Conservation (phyloP, 495 filamentous ascomycete species). For the Tirmania nivea region DNA sequence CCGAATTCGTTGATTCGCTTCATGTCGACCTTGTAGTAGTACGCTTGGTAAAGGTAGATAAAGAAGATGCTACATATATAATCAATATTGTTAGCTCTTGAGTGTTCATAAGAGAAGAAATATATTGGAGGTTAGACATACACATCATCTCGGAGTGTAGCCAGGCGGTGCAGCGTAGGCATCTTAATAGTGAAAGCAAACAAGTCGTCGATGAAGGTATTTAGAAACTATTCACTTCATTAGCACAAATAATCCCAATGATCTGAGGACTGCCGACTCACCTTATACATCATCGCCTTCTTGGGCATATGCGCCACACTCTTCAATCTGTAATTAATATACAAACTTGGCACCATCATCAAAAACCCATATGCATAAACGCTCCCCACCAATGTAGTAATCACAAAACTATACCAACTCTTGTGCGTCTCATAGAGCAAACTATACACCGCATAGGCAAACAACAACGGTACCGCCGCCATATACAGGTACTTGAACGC, state of each 20-base stretch:
- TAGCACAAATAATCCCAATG: not conserved
- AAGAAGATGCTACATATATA: slow-evolving; percentile 50
- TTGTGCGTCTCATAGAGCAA: slow-evolving; percentile 89
- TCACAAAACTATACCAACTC: slow-evolving; percentile 88
- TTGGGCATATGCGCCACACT: slow-evolving; percentile 92
- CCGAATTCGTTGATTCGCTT: slow-evolving; percentile 92
- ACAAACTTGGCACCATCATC: slow-evolving; percentile 95
- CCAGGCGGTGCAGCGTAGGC: slow-evolving; percentile 85
- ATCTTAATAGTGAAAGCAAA: slow-evolving; percentile 99
- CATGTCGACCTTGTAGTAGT: slow-evolving; percentile 80
- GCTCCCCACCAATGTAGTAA: slow-evolving; percentile 75
- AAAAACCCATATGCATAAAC: slow-evolving; percentile 97
- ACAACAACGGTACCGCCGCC: slow-evolving; percentile 64
- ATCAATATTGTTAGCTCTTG: not conserved
- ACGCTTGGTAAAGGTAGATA: slow-evolving; percentile 89
- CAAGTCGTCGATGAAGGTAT: slow-evolving; percentile 62
- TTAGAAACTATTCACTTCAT: slow-evolving; percentile 8
- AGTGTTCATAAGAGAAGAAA: not conserved
- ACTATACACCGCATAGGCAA: slow-evolving; percentile 76
- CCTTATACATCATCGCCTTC: slow-evolving; percentile 88
- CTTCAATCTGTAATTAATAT: slow-evolving; percentile 97
- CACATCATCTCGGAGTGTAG: slow-evolving; percentile 81
- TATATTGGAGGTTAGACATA: not conserved
- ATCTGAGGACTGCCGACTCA: slow-evolving; percentile 16
- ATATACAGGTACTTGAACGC: slow-evolving; percentile 94